Evolutionary conservation across 768 basidiomycete species (phyloP).

Genomic region (Trametes maxima): DNA sequence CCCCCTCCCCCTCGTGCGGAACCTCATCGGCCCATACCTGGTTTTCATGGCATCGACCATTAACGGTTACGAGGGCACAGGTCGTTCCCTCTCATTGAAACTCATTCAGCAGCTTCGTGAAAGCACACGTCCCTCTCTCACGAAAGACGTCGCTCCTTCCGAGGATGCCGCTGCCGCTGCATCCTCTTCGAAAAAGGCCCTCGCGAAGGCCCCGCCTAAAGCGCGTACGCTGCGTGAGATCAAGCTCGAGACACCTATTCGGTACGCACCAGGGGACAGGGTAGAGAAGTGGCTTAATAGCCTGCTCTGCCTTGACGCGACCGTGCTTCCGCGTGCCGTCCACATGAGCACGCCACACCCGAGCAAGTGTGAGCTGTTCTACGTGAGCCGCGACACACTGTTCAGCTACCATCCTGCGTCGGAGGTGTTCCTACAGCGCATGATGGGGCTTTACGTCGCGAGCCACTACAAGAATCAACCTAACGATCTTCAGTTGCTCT

Average conservation of each 20-base stretch:
- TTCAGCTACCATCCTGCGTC: slow-evolving; percentile 97
- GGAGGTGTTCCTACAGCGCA: slow-evolving; percentile 96
- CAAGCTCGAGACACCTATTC: slow-evolving; percentile 93
- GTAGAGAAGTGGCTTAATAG: slow-evolving; percentile 94
- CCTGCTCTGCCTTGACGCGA: slow-evolving; percentile 89
- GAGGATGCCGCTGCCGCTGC: slow-evolving; percentile 46
- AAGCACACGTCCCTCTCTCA: slow-evolving; percentile 76
- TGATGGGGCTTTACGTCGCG: slow-evolving; percentile 98
- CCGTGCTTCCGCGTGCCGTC: slow-evolving; percentile 52
- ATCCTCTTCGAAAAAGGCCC: slow-evolving; percentile 54
- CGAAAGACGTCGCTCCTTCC: slow-evolving; percentile 54
- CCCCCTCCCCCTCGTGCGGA: slow-evolving; percentile 91
- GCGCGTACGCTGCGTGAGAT: slow-evolving; percentile 86
- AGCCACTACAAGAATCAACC: slow-evolving; percentile 99
- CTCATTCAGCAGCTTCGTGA: slow-evolving; percentile 97
- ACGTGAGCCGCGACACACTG: slow-evolving; percentile 92
- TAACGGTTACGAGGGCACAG: slow-evolving; percentile 99
- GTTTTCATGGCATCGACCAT: slow-evolving; percentile 99
- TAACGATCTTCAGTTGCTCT: slow-evolving; percentile 96
- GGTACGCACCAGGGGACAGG: slow-evolving; percentile 83
- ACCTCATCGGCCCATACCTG: slow-evolving; percentile 93
- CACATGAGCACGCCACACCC: slow-evolving; percentile 93
- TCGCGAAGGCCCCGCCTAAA: slow-evolving; percentile 58
- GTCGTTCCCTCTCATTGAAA: slow-evolving; percentile 97
- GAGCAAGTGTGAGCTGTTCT: slow-evolving; percentile 90